Evolutionary conservation across 148 eudicot species (phyloP), one percentile per base, ranked within the genome.

Genomic region (Selenicereus undatus): DNA sequence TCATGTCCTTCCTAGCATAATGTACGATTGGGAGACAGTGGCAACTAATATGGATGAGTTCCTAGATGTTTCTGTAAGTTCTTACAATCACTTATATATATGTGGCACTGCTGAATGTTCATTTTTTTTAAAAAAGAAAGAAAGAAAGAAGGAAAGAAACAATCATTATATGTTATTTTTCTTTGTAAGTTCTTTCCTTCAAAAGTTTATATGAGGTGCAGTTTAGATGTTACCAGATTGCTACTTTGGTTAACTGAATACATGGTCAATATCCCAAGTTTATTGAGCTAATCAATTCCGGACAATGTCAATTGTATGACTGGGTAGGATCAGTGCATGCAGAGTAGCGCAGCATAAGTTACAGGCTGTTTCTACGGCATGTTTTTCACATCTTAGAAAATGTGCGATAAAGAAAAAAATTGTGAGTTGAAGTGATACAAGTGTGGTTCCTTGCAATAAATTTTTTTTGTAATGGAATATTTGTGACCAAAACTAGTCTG

Each of bases 31-130:
- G 99, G 97, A 97, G 84, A 86, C 97, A 50, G 94, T 91, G 82
- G 97, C 99, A 26, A 94, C 99, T 82, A 97, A 90, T 83, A 85
- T 97, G 77, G 99, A 97, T 78, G 99, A 97, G 84, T 97, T 97
- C 89, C 82, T 88, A 48, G 95, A 89, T 83, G 97, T 97, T 85
- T 90, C 97, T 78, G 99, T 97, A 89, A 92, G 99, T 88, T 73
- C 0, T 66, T 64, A n/a, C 29, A 9, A 24, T 24, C 68, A n/a
- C 29, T 17, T n/a, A n/a, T 24, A 64, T 24, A n/a, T n/a, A 64
- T 64, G 12, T 64, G 11, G 60, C 32, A 24, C 56, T 62, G 13
- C 10, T 36, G 72, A 78, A 20, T 71, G 12, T n/a, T 39, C 43
- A 39, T 39, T 66, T 60, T 60, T n/a, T n/a, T n/a, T n/a, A n/a